Percentiles rank a stretch among this genome's conserved stretches.
These are phyloP conservation scores for Pseudopyricularia javanii DNA, from an alignment of 2,329 filamentous ascomycete species.

Conservation along the genomic window DNA sequence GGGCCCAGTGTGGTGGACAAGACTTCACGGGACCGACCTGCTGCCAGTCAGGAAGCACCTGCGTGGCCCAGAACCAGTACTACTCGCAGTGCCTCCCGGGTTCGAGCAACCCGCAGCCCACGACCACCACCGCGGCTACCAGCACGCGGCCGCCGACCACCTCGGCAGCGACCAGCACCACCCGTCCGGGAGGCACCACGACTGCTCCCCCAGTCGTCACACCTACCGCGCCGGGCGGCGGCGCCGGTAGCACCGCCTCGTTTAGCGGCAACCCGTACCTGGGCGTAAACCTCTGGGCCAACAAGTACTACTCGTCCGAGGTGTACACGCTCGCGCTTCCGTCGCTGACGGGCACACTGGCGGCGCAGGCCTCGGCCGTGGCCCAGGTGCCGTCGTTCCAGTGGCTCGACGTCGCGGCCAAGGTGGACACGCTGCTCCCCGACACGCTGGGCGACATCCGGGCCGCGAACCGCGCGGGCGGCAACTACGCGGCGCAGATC, in stretches of 20 bases:
- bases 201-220: background rate
- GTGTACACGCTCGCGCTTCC: constrained; percentile 46
- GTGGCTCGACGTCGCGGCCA: constrained; percentile 29
- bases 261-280: constrained; percentile 42
- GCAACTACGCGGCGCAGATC: constrained; percentile 32
- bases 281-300: constrained; percentile 38
- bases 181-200: background rate
- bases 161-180: constrained; percentile 47
- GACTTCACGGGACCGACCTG: constrained; percentile 17
- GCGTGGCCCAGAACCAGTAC: constrained; percentile 17
- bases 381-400: constrained; percentile 40
- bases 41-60: constrained; percentile 16
- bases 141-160: constrained; percentile 48
- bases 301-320: constrained; percentile 42
- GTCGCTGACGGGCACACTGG: constrained; percentile 41
- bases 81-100: constrained; percentile 24
- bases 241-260: constrained; percentile 54
- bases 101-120: constrained; percentile 51
- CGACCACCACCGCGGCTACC: constrained; percentile 36
- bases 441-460: constrained; percentile 26
- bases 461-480: constrained; percentile 22
- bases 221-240: constrained; percentile 19
- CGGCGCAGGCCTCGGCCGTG: constrained; percentile 36
- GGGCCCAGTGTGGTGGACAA: constrained; percentile 21
- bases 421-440: constrained; percentile 21